Conservation (phyloP, 202 grass and related monocot species). For the Carex arenaria region DNA sequence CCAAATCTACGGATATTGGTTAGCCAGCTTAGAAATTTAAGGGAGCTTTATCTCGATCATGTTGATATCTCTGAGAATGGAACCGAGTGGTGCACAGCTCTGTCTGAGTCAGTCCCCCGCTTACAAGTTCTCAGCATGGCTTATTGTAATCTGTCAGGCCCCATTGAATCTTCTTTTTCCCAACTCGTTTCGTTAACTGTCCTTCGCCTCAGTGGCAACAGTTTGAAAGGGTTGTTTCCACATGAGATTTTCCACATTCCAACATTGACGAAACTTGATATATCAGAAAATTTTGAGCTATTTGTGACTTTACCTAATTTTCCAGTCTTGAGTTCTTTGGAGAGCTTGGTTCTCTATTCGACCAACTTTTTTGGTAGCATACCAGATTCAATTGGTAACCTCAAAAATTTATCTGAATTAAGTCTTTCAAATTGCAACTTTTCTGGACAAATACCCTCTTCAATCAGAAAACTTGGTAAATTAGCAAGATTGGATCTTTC, state of each 20-base stretch:
- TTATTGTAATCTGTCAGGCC: conserved; percentile 18
- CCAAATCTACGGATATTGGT: conserved; percentile 11
- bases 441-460: conserved; percentile 22
- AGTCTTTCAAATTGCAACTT: conserved; percentile 10
- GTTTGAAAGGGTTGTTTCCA: not conserved
- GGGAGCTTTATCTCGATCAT: conserved; percentile 22
- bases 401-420: conserved; percentile 24
- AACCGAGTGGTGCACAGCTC: conserved; percentile 27
- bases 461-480: conserved; percentile 16
- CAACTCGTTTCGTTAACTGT: not conserved
- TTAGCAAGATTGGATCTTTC: conserved; percentile 17
- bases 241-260: not conserved
- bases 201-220: not conserved
- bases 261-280: not conserved
- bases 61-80: conserved; percentile 27
- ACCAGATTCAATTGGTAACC: conserved; percentile 32
- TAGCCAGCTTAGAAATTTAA: conserved; percentile 34
- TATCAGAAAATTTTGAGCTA: not conserved
- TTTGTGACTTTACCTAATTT: not conserved
- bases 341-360: conserved; percentile 11
- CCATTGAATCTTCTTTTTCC: not conserved
- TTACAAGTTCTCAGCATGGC: conserved; percentile 33
- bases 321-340: not conserved
- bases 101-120: conserved; percentile 16
- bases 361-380: conserved; percentile 21